Base-by-base conservation (phyloP, 768 basidiomycete genomes). In the Serendipita sp. region DNA sequence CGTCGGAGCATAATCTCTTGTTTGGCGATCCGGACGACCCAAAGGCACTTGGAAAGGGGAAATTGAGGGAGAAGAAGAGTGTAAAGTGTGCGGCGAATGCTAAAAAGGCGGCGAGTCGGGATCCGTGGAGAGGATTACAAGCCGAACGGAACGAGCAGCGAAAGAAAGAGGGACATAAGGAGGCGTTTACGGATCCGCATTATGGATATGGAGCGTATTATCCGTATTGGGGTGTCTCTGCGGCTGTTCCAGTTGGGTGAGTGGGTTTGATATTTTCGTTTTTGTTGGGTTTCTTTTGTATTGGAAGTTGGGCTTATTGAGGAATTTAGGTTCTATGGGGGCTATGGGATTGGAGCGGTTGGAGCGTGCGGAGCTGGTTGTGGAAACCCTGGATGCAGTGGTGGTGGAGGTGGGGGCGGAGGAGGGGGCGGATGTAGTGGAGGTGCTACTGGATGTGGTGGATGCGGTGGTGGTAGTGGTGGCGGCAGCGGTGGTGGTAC, bases 1-100 rank as follows among this genome's bases (percentile, higher is more conserved):
- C 63, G 14, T 63, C 63, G 11, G 63, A 63, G 5, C 63, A 63
- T 30, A 61, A 61, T 11, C 9, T 51, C 22, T 9, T 16, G 26
- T 51, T 51, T 28, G 48, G 9, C 14, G 22, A 51, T 26, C 48
- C 48, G 48, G 28, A 24, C 22, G 48, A 51, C 22, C 11, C 48
- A 9, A 14, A 14, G 11, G 28, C 22, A 11, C 13, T 11, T 11
- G 11, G 11, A 13, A 24, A 11, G 9, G 16, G 48, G 28, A 26
- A 9, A 11, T 14, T 9, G 16, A 51, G 48, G 22, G 16, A 51
- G 48, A 9, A 51, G 11, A 51, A 24, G 22, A 11, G 11, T 14
- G 26, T 11, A 9, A 51, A 51, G 48, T 51, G 48, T 51, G 14
- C 28, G 16, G 48, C 48, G 14, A 51, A 26, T 51, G 48, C 48